Percentiles rank a stretch among this genome's conserved stretches.
Evolutionary conservation across 495 filamentous ascomycete species (phyloP).

Genomic region (Penicillium canariense): DNA sequence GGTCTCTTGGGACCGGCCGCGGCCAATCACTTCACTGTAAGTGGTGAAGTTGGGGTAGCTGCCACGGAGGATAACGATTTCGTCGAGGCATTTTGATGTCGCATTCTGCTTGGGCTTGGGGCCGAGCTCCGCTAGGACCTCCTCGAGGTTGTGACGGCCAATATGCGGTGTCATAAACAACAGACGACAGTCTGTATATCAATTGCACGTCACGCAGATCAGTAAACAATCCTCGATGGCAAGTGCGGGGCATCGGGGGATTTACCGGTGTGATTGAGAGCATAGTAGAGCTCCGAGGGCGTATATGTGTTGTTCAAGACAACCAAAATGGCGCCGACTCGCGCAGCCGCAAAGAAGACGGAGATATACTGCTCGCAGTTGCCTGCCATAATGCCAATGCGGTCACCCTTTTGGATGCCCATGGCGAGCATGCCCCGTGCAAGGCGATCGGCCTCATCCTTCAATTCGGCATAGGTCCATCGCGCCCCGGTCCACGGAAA

Average conservation of each 20-base stretch:
- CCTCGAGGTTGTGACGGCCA: conserved; percentile 52
- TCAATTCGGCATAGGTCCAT: conserved; percentile 65
- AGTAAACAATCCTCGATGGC: not conserved
- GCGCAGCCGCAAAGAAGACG: conserved; percentile 64
- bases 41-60: conserved; percentile 48
- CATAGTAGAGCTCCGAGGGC: conserved; percentile 58
- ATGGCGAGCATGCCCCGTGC: conserved; percentile 57
- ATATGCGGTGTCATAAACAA: conserved; percentile 65
- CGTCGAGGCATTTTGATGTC: conserved; percentile 35
- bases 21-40: conserved; percentile 47
- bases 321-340: conserved; percentile 65
- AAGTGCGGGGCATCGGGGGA: conserved; percentile 1
- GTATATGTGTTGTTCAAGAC: conserved; percentile 74
- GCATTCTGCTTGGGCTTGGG: conserved; percentile 33
- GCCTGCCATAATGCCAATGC: conserved; percentile 67
- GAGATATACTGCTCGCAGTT: conserved; percentile 70
- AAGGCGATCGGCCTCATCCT: conserved; percentile 56
- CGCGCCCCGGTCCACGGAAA: conserved; percentile 64
- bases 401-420: conserved; percentile 61
- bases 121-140: conserved; percentile 51
- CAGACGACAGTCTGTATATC: conserved; percentile 51
- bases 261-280: conserved; percentile 60
- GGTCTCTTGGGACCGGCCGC: conserved; percentile 31
- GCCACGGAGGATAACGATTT: conserved; percentile 56
- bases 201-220: not conserved